Evolutionary conservation across 2,329 filamentous ascomycete species (phyloP), one percentile per base, ranked within the genome.

Genomic region (Diatrype stigma): DNA sequence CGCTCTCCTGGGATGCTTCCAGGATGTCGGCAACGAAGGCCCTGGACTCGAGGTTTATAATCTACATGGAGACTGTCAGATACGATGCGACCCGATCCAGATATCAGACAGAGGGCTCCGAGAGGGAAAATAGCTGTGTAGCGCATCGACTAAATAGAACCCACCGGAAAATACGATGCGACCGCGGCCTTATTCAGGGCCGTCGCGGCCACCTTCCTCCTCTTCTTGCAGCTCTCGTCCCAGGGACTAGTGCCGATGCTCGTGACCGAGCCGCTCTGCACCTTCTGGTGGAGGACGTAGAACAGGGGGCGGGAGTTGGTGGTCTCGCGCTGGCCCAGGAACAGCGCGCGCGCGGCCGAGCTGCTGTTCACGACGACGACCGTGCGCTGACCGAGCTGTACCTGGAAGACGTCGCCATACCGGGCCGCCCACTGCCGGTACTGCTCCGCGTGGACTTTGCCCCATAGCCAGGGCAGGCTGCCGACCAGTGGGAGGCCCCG

Each of bases 161-260:
- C 5, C 5, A 30, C 26, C 26, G 77, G 73, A 3, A 86, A 73
- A 55, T 87, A 87, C 0, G 77, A 83, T 4, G 79, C 77, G 1
- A 86, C 80, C 0, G 81, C 81, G 0, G 84, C 82, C 45, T 83
- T 80, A 63, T 87, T 87, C 17, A 87, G 70, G 1, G 84, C 84
- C 3, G 81, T 80, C 0, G 83, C 84, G 1, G 83, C 84, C 16
- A 81, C 84, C 64, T 87, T 87, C 51, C 83, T 74, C 32, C 83
- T 73, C 5, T 82, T 73, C 63, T 86, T 87, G 26, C 86, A 67
- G 0, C 79, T 83, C 3, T 87, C 83, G 49, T 78, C 82, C 61
- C 84, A 87, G 0, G 84, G 84, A 1, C 81, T 84, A 0, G 84
- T 87, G 0, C 84, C 84, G 50, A 87, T 86, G 0, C 84, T 87